Evolutionary conservation across 2,329 filamentous ascomycete species (phyloP).

Genomic region (Ascochyta rabiei): DNA sequence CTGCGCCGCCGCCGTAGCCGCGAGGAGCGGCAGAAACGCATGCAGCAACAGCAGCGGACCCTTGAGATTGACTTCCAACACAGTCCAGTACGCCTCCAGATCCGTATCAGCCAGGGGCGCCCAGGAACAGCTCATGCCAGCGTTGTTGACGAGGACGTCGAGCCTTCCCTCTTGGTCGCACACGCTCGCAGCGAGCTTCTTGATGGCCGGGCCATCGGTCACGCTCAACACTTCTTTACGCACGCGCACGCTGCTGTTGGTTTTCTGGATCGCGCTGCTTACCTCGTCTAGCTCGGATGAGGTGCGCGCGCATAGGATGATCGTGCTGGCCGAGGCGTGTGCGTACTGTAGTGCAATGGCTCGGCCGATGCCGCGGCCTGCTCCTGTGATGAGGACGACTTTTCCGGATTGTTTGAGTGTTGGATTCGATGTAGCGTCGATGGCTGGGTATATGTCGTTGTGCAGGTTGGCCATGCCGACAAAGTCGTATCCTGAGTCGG

Average conservation of each 20-base stretch:
- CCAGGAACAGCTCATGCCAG: constrained; percentile 46
- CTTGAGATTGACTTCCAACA: constrained; percentile 57
- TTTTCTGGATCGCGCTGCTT: constrained; percentile 43
- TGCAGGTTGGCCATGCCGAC: constrained; percentile 37
- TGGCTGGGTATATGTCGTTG: constrained; percentile 61
- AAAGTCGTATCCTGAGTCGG: constrained; percentile 23
- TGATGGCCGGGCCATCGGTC: constrained; percentile 46
- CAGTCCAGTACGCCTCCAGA: constrained; percentile 50
- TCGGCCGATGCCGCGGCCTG: constrained; percentile 61
- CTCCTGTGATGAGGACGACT: constrained; percentile 61
- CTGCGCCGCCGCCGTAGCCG: constrained; percentile 45
- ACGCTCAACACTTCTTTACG: constrained; percentile 54
- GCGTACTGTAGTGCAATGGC: constrained; percentile 63
- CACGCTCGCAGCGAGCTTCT: constrained; percentile 43
- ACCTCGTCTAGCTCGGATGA: constrained; percentile 47
- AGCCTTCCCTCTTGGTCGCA: constrained; percentile 35
- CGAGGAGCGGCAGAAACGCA: constrained; percentile 55
- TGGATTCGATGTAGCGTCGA: constrained; percentile 49
- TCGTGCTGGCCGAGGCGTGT: constrained; percentile 57
- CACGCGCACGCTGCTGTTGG: constrained; percentile 51
- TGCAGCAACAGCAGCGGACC: constrained; percentile 55
- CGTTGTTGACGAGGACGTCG: constrained; percentile 59
- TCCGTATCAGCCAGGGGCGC: constrained; percentile 44
- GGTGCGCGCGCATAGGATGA: constrained; percentile 62
- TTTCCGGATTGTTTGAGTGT: constrained; percentile 48